Percentiles rank a stretch among this genome's conserved stretches.
Conservation (phyloP, 1,139 yeast species). For the Diutina mesorugosa region DNA sequence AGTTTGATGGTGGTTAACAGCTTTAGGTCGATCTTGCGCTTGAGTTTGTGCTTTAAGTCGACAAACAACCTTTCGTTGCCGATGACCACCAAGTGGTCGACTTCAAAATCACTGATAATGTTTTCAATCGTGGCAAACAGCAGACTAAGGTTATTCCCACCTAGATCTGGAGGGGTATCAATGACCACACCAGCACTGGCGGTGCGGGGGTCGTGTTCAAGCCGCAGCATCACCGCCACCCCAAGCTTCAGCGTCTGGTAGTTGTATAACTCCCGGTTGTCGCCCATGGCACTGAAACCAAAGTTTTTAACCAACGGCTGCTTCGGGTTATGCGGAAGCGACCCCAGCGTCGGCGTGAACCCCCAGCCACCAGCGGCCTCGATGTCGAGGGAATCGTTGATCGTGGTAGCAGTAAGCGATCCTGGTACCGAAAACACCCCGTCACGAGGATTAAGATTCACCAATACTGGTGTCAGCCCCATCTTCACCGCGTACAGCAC, state of each 20-base stretch:
- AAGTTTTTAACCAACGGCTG: conserved; percentile 76
- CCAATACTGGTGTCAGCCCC: conserved; percentile 50
- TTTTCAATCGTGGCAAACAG: conserved; percentile 40
- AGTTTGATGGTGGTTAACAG: conserved; percentile 43
- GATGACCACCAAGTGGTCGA: conserved; percentile 42
- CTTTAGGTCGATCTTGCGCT: conserved; percentile 19
- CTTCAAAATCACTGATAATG: conserved; percentile 49
- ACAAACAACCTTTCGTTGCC: conserved; percentile 56
- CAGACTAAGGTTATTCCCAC: background rate
- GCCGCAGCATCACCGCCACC: conserved; percentile 40
- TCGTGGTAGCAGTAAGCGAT: conserved; percentile 70
- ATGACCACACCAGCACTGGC: conserved; percentile 53
- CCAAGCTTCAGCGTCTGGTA: conserved; percentile 46
- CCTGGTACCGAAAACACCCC: conserved; percentile 81
- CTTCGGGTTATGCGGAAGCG: conserved; percentile 68
- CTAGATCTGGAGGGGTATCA: conserved; percentile 58
- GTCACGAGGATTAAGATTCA: conserved; percentile 75
- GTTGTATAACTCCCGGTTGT: conserved; percentile 51
- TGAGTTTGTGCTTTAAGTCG: conserved; percentile 47
- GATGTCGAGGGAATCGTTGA: conserved; percentile 69
- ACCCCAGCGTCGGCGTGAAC: conserved; percentile 77
- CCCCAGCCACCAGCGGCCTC: conserved; percentile 72
- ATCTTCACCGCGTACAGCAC: conserved; percentile 67
- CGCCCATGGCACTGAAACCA: conserved; percentile 52
- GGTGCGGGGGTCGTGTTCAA: conserved; percentile 41